A percentile compares a stretch with the other conserved stretches of the same genome.
Conservation (phyloP, 257 asterid genomes). For the Petunia secreta region DNA sequence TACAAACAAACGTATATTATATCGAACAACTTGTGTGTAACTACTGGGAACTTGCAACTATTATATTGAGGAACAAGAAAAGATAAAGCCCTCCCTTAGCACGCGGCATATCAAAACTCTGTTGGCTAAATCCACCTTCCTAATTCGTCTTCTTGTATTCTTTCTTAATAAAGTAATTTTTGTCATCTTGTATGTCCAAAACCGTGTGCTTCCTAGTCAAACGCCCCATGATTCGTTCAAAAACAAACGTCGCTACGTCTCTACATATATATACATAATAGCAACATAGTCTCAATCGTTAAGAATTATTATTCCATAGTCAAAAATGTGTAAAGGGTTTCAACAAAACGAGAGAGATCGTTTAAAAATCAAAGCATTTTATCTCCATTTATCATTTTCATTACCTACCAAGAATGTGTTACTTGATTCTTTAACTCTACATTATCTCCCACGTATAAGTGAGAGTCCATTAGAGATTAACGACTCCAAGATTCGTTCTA, state of each 20-base stretch:
- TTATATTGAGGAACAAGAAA: background rate
- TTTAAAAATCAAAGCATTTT: slow-evolving; percentile 60
- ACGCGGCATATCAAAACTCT: slow-evolving; percentile 26
- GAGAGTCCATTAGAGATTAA: slow-evolving; percentile 53
- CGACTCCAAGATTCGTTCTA: slow-evolving; percentile 60
- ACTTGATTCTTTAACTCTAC: slow-evolving; percentile 59
- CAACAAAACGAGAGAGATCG: slow-evolving; percentile 47
- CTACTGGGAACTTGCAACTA: background rate
- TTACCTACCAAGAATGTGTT: slow-evolving; percentile 9
- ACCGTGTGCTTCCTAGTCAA: slow-evolving; percentile 34
- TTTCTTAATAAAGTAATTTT: background rate
- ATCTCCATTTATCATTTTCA: slow-evolving; percentile 43
- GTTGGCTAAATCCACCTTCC: slow-evolving; percentile 28
- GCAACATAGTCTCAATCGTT: background rate
- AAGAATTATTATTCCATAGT: background rate
- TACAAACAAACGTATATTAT: background rate
- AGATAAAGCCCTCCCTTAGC: background rate
- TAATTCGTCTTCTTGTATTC: background rate
- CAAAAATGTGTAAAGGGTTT: slow-evolving; percentile 67
- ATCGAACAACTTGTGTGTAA: too few species aligned
- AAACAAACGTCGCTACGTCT: slow-evolving; percentile 32
- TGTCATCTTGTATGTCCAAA: slow-evolving; percentile 22
- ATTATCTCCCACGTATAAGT: slow-evolving; percentile 68
- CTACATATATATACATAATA: slow-evolving; percentile 14
- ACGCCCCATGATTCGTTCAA: slow-evolving; percentile 36